Evolutionary conservation across 1,284 basidiomycete species (phyloP).

Genomic region (Austroboletus niveus): DNA sequence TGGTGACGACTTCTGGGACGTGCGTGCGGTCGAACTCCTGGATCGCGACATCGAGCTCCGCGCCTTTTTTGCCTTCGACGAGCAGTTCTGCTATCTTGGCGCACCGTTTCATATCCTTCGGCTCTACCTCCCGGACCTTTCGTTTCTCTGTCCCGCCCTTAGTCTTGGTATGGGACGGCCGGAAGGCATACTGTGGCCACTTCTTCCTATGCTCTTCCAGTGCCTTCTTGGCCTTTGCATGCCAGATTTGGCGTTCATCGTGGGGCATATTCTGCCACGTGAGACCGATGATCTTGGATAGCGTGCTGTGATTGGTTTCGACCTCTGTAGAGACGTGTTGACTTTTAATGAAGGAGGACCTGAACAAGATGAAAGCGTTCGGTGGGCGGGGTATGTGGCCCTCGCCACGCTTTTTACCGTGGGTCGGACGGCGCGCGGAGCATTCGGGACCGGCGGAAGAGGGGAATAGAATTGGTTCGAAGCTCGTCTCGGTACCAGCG

Average conservation of each 20-base stretch:
- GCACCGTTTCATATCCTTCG: slow-evolving; percentile 68
- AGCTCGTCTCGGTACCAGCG: slow-evolving; percentile 28
- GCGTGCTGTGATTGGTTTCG: slow-evolving; percentile 77
- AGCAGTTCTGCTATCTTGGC: slow-evolving; percentile 77
- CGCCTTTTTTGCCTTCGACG: slow-evolving; percentile 70
- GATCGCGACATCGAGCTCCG: slow-evolving; percentile 66
- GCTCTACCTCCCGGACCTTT: slow-evolving; percentile 64
- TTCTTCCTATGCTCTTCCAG: slow-evolving; percentile 65
- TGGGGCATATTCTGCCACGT: slow-evolving; percentile 72
- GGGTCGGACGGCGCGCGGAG: slow-evolving; percentile 40
- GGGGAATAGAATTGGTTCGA: slow-evolving; percentile 44
- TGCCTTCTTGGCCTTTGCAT: slow-evolving; percentile 60
- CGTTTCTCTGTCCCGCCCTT: slow-evolving; percentile 51
- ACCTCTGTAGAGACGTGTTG: slow-evolving; percentile 74
- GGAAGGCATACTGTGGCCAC: slow-evolving; percentile 71
- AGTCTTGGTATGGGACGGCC: slow-evolving; percentile 53
- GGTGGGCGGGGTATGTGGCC: slow-evolving; percentile 84
- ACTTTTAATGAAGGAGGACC: slow-evolving; percentile 74
- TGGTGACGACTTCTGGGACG: slow-evolving; percentile 60
- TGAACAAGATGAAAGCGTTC: slow-evolving; percentile 89
- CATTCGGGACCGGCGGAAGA: slow-evolving; percentile 37
- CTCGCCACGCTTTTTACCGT: slow-evolving; percentile 65
- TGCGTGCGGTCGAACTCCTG: slow-evolving; percentile 70
- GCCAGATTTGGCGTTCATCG: slow-evolving; percentile 70
- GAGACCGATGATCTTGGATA: slow-evolving; percentile 69